These are phyloP conservation scores for Taphrina confusa DNA, from an alignment of 1,139 yeast species.

Conservation along the genomic window DNA sequence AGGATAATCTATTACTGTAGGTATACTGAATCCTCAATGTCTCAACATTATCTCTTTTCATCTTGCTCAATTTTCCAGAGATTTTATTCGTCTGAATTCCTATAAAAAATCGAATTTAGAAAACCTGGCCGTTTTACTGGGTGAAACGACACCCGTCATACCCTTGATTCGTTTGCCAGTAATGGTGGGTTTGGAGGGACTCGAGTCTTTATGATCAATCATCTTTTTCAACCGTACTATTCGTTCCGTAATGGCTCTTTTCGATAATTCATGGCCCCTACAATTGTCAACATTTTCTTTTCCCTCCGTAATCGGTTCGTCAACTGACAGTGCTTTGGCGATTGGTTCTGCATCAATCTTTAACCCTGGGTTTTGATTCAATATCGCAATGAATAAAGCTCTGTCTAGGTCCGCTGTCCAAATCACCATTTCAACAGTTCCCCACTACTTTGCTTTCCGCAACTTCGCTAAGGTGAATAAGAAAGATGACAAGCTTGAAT, in stretches of 20 bases:
- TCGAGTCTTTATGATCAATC: background rate
- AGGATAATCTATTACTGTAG: no score
- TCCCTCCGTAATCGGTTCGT: background rate
- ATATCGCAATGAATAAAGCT: background rate
- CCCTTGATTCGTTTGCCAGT: slow-evolving; percentile 5
- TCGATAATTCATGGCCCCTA: background rate
- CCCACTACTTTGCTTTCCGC: no score
- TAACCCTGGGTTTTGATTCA: background rate
- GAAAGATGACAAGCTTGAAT: no score
- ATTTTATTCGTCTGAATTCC: no score
- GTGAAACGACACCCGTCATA: no score
- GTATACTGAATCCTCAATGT: no score
- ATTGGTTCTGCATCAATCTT: slow-evolving; percentile 4
- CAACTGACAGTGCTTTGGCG: background rate
- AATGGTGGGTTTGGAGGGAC: background rate
- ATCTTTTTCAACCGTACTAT: background rate
- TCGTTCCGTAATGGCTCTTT: slow-evolving; percentile 3
- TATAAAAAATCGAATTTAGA: no score
- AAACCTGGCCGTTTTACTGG: no score
- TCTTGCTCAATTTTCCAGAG: no score
- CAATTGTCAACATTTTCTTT: background rate
- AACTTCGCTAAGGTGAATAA: background rate
- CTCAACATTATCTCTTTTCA: no score
- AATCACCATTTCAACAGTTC: slow-evolving; percentile 3
- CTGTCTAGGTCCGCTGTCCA: slow-evolving; percentile 1